A percentile compares a stretch with the other conserved stretches of the same genome.
phyloP scores from a whole-genome alignment of 345 rosid genomes.

The Microthlaspi erraticum region DNA sequence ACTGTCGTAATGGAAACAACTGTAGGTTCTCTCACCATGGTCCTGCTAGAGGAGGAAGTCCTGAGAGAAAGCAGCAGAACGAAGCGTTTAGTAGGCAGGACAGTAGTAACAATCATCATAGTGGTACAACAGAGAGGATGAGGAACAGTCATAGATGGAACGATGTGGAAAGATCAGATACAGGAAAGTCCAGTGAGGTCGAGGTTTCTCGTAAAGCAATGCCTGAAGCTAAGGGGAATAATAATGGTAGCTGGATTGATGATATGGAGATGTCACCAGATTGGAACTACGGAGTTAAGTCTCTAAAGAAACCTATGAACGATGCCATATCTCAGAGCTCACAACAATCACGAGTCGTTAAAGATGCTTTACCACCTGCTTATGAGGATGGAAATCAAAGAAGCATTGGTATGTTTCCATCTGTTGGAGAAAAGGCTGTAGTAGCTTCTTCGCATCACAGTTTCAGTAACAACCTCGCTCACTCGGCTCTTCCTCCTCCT shows the following conservation, averaged over 20 bases:
- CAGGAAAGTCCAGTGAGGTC: slow-evolving; percentile 44
- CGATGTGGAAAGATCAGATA: slow-evolving; percentile 42
- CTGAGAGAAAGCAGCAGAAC: slow-evolving; percentile 58
- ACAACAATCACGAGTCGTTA: slow-evolving; percentile 31
- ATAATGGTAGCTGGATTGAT: slow-evolving; percentile 56
- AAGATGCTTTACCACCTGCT: slow-evolving; percentile 37
- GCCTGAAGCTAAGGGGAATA: slow-evolving; percentile 49
- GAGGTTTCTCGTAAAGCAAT: slow-evolving; percentile 36
- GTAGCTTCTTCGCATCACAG: slow-evolving; percentile 36
- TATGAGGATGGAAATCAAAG: slow-evolving; percentile 36
- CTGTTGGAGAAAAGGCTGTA: slow-evolving; percentile 19
- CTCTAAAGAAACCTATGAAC: slow-evolving; percentile 47
- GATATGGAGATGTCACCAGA: slow-evolving; percentile 88
- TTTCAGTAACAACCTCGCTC: slow-evolving; percentile 33
- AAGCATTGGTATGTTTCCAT: slow-evolving; percentile 41
- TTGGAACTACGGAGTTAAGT: slow-evolving; percentile 61
- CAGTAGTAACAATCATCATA: slow-evolving; percentile 33
- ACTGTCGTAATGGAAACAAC: slow-evolving; percentile 79
- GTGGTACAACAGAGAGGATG: slow-evolving; percentile 47
- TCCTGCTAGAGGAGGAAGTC: slow-evolving; percentile 51
- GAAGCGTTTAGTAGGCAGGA: slow-evolving; percentile 46
- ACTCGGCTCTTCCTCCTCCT: slow-evolving; percentile 33
- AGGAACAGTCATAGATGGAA: slow-evolving; percentile 54
- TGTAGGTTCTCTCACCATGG: slow-evolving; percentile 80
- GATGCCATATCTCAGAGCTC: slow-evolving; percentile 43